A percentile compares a stretch with the other conserved stretches of the same genome.
Conservation (phyloP, 75 land plant genomes). For the Pinus taeda region DNA sequence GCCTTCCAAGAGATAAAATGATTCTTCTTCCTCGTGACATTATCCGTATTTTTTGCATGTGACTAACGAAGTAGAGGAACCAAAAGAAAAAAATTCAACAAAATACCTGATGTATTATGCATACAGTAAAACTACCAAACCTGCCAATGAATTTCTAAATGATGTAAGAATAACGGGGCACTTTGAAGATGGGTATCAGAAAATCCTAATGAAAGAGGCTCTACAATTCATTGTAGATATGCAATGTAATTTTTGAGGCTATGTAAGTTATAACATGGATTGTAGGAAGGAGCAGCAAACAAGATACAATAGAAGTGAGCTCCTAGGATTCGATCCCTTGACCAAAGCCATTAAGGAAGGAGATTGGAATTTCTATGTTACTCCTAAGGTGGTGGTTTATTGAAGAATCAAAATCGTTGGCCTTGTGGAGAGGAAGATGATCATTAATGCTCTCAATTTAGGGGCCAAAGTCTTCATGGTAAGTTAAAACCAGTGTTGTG, state of each 20-base stretch:
- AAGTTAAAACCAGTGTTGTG: neutral
- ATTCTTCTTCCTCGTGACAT: too few relatives aligned
- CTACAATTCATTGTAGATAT: constrained; percentile 75
- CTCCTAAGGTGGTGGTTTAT: constrained; percentile 65
- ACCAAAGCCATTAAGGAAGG: constrained; percentile 65
- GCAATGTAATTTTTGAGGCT: constrained; percentile 66
- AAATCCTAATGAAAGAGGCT: constrained; percentile 72
- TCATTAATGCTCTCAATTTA: constrained; percentile 90
- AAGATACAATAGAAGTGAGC: constrained; percentile 62
- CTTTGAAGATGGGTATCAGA: constrained; percentile 44
- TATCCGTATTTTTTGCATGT: too few relatives aligned
- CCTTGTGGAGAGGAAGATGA: constrained; percentile 85
- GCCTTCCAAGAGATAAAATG: too few relatives aligned
- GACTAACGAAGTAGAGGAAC: too few relatives aligned
- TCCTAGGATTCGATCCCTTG: constrained; percentile 84
- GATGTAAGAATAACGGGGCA: constrained; percentile 82
- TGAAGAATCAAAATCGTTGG: constrained; percentile 88
- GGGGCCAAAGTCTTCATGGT: constrained; percentile 96
- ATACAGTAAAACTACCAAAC: too few relatives aligned
- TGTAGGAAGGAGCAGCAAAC: constrained; percentile 73
- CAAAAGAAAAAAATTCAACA: too few relatives aligned
- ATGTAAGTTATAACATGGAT: constrained; percentile 65
- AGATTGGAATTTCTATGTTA: constrained; percentile 55
- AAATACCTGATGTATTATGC: too few relatives aligned
- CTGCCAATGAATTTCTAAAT: constrained; percentile 43